Evolutionary conservation across 2,329 filamentous ascomycete genomes (phyloP), one percentile per base, ranked within the genome.

Genomic region (Scedosporium dehoogii): DNA sequence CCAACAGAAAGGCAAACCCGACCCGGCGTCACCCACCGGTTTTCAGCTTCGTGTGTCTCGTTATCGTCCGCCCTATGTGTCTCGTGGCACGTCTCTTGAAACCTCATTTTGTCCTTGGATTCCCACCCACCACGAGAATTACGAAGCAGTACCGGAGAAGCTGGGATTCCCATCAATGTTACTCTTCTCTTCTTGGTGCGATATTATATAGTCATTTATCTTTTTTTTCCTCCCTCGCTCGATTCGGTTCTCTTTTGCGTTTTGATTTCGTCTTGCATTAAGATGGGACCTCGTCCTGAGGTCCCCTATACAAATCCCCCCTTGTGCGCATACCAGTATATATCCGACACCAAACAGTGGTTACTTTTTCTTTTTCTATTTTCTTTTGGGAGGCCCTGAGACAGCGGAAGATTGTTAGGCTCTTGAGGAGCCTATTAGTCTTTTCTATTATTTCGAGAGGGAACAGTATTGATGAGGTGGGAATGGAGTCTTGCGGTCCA

Each of bases 101-200:
- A 25, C 55, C 16, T 29, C 25, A 27, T 14, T 55, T 33, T 33
- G 29, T 41, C 46, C 33, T 10, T 14, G 18, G 25, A 14, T 16
- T 48, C 29, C 41, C 10, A 46, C 10, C 27, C 41, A 60, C 58
- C 16, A 60, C 14, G 21, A 48, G 57, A 29, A 60, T 23, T 41
- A 21, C 44, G 23, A 16, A 25, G 27, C 51, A 61, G 14, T 33
- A 14, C 27, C 58, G 23, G 12, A 42, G 44, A 25, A 18, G 9
- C 14, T 57, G 48, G 48, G 23, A 21, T 21, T 46, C 44, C 21
- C 21, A 53, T 53, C 48, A 27, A 12, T 53, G 21, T 53, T 25
- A 21, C 48, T 53, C 48, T 53, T 53, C 48, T 53, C 48, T 53
- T 53, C 48, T 53, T 53, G 48, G 48, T 53, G 48, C 48, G 48